Evolutionary conservation across 2,329 filamentous ascomycete genomes (phyloP), one percentile per base, ranked within the genome.

Genomic region (Botrytis galanthina): DNA sequence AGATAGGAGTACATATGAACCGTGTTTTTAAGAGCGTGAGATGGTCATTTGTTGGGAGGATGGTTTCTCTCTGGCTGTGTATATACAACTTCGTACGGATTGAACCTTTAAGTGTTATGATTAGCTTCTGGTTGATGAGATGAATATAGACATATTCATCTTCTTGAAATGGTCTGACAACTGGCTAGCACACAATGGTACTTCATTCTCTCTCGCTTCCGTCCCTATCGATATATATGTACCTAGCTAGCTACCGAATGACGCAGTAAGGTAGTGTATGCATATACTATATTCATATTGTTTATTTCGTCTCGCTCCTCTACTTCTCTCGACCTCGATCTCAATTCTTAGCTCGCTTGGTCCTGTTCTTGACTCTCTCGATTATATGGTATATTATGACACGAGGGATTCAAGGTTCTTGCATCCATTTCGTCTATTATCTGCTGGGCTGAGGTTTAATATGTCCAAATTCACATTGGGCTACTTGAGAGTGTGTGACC

Each of bases 351-450:
- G n/a, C n/a, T 57, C 2, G 7, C 7, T 18, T 57, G 14, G 4
- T 29, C 3, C 12, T 57, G 3, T 32, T 29, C 51, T 29, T 29
- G 14, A 9, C 4, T 16, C 6, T 29, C 26, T 54, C 6, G 3
- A 16, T 4, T 54, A 0, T 18, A 54, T 54, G n/a, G n/a, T 54
- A 0, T 2, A 29, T 0, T n/a, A 29, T 54, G 6, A n/a, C 1
- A 54, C 9, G 12, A 54, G 14, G 9, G 14, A 9, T 18, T 54
- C 1, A 54, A 54, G 51, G 6, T 18, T 54, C 7, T 32, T 29
- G 3, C 16, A 32, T 29, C 3, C 14, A 54, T 57, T 57, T 29
- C 6, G n/a, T 9, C 1, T 29, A 29, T 9, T 57, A 18, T 57
- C 14, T 16, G n/a, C n/a, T 57, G 14, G 16, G 4, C 3, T 57